A percentile compares a stretch with the other conserved stretches of the same genome.
Conservation (phyloP, 2,329 filamentous ascomycete genomes). For the Fusarium hainanense region DNA sequence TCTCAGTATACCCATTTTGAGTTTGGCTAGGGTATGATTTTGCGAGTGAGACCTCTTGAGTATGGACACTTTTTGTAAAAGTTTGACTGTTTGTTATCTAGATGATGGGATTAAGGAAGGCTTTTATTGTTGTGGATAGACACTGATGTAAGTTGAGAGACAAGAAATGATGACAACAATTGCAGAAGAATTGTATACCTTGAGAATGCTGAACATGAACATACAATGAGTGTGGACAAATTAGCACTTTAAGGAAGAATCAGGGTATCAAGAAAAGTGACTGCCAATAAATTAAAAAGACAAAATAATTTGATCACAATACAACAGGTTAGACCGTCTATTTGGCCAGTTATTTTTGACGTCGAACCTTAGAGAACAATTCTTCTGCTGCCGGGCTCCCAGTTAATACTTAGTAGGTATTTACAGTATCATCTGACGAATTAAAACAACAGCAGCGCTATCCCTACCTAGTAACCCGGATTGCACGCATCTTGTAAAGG, state of each 20-base stretch:
- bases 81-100: neutral
- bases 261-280: neutral
- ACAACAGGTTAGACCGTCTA: neutral
- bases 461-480: neutral
- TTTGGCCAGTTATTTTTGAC: neutral
- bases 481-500: neutral
- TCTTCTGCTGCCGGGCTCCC: neutral
- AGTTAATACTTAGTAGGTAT: neutral
- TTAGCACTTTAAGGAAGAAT: neutral
- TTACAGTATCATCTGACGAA: neutral
- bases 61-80: neutral
- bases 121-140: neutral
- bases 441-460: slow-evolving; percentile 7
- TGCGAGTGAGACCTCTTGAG: neutral
- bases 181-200: neutral
- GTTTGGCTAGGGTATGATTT: neutral
- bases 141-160: neutral
- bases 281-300: neutral
- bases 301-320: neutral
- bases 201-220: neutral
- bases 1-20: neutral
- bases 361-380: neutral
- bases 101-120: neutral
- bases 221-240: neutral
- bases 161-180: neutral